Conservation (phyloP, 495 filamentous ascomycete species). For the Rhypophila decipiens region DNA sequence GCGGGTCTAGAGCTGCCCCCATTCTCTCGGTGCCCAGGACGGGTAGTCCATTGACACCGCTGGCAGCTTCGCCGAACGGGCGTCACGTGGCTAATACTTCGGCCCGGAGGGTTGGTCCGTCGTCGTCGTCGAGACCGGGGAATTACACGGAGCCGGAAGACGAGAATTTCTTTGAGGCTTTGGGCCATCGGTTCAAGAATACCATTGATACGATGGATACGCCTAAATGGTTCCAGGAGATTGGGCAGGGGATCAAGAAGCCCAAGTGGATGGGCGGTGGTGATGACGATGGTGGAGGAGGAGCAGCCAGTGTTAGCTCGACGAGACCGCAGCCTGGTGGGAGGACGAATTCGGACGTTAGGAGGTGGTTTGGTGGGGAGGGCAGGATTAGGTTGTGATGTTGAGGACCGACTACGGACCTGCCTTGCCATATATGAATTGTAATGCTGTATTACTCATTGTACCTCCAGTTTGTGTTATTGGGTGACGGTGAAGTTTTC, state of each 20-base stretch:
- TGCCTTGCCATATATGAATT: no score
- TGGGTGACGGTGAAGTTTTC: no score
- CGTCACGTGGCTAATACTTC: constrained; percentile 28
- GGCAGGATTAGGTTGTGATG: constrained; percentile 21
- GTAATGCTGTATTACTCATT: no score
- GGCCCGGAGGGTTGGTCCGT: constrained; percentile 19
- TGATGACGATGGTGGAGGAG: constrained; percentile 24
- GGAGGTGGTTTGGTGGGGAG: constrained; percentile 40
- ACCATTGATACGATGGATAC: constrained; percentile 80
- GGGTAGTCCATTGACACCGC: constrained; percentile 29
- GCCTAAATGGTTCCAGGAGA: constrained; percentile 70
- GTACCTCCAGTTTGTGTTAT: no score
- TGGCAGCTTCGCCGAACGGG: constrained; percentile 34
- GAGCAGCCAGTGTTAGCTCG: constrained; percentile 5
- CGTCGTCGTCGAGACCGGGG: constrained; percentile 13
- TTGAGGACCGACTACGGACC: no score
- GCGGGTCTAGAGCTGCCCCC: constrained; percentile 24
- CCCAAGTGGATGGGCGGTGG: constrained; percentile 79
- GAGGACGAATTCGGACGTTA: constrained; percentile 29
- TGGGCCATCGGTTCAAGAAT: constrained; percentile 81
- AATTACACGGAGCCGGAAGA: constrained; percentile 54
- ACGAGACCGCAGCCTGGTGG: constrained; percentile 3
- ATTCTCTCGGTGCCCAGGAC: constrained; percentile 30
- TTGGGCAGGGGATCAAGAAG: constrained; percentile 58
- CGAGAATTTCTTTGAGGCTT: constrained; percentile 72